Percentiles rank a stretch among this genome's conserved stretches.
Conservation (phyloP, 2,329 filamentous ascomycete species). For the Daldinia sp. region DNA sequence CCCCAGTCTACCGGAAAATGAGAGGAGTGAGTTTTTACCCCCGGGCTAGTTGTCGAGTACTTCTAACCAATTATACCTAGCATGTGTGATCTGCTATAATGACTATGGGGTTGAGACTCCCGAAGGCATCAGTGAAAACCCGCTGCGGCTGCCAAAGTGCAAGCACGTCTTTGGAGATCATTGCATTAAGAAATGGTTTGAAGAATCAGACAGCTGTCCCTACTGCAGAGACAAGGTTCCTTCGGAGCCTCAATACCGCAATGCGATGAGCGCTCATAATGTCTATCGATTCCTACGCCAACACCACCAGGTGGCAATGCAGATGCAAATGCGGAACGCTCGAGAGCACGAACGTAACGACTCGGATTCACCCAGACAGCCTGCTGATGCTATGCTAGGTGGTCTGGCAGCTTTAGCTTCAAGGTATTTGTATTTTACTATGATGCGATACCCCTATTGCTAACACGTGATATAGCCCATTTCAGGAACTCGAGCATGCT, state of each 20-base stretch:
- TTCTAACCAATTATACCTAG: constrained; percentile 53
- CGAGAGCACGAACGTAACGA: constrained; percentile 36
- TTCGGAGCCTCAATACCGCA: constrained; percentile 56
- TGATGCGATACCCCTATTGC: constrained; percentile 3
- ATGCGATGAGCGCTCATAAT: constrained; percentile 33
- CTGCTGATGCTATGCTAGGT: constrained; percentile 19
- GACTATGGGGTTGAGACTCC: constrained; percentile 69
- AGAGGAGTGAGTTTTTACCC: constrained; percentile 58
- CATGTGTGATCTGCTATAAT: constrained; percentile 74
- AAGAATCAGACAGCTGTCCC: constrained; percentile 71
- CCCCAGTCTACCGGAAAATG: constrained; percentile 58
- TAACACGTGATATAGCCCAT: constrained; percentile 28
- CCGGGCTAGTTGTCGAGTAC: constrained; percentile 10
- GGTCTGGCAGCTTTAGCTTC: constrained; percentile 24
- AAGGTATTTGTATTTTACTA: constrained; percentile 28
- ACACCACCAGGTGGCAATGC: constrained; percentile 43
- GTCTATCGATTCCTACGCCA: constrained; percentile 48
- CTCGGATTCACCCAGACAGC: constrained; percentile 30
- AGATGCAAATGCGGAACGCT: constrained; percentile 39
- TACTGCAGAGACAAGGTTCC: constrained; percentile 73
- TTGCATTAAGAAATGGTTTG: constrained; percentile 75
- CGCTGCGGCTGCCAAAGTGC: constrained; percentile 70
- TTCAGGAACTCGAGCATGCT: constrained; percentile 26
- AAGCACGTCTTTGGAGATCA: constrained; percentile 73
- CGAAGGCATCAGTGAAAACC: constrained; percentile 68